These are phyloP conservation scores for Leccinellum albellum DNA, from an alignment of 768 basidiomycete genomes.

Conservation along the genomic window DNA sequence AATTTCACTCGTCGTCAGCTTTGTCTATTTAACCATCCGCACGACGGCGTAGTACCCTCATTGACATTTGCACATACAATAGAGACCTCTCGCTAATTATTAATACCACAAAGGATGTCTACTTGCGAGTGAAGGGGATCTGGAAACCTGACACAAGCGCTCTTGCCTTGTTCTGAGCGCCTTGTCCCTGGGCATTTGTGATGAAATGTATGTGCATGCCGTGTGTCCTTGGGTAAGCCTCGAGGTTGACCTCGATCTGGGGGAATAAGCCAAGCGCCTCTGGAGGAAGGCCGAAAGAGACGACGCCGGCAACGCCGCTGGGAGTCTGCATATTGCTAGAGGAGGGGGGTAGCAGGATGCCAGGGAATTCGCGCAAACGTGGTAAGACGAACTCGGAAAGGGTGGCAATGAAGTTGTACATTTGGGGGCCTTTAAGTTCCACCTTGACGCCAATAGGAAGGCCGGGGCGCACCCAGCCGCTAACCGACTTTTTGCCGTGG, in stretches of 20 bases:
- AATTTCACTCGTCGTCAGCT: conserved; percentile 11
- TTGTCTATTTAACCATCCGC: conserved; percentile 18
- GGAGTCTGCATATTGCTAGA: conserved; percentile 69
- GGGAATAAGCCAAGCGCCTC: conserved; percentile 89
- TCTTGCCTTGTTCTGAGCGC: conserved; percentile 86
- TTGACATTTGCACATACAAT: conserved; percentile 25
- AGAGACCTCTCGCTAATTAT: conserved; percentile 24
- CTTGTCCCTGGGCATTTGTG: conserved; percentile 82
- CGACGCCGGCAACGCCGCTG: conserved; percentile 79
- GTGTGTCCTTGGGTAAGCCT: conserved; percentile 78
- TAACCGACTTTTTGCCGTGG: conserved; percentile 58
- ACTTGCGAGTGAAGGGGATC: conserved; percentile 71
- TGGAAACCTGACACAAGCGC: conserved; percentile 88
- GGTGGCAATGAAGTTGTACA: conserved; percentile 91
- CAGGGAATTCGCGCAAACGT: conserved; percentile 84
- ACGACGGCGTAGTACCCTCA: conserved; percentile 26
- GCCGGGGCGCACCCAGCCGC: conserved; percentile 83
- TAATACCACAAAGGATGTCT: conserved; percentile 14
- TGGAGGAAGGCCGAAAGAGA: conserved; percentile 83
- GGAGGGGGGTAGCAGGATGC: conserved; percentile 73
- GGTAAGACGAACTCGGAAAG: conserved; percentile 95
- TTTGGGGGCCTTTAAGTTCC: conserved; percentile 82
- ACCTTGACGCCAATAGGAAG: conserved; percentile 87
- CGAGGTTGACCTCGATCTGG: conserved; percentile 91
- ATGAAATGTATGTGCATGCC: conserved; percentile 96